Base-by-base conservation (phyloP, 2,329 filamentous ascomycete species). In the Aspergillus versicolor region DNA sequence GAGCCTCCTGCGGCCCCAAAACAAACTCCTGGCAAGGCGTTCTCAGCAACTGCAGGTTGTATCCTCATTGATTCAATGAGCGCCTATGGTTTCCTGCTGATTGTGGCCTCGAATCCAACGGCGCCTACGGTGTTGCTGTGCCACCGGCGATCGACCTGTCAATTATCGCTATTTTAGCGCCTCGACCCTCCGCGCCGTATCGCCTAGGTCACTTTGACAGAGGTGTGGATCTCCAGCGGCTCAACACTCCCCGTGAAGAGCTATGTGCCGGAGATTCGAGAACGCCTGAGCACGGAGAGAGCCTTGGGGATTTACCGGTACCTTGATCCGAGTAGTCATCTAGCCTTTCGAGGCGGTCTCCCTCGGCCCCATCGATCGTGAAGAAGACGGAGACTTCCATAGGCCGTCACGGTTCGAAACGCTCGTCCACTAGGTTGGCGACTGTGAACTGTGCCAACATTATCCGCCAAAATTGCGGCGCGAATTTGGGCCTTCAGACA, bases 121-220 rank as follows among this genome's bases (percentile, higher is more conserved):
- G 55, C 51, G 55, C 49, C 41, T 50, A 48, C 15, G 44, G 37
- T 19, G 9, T 13, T 47, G 45, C 51, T 54, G 50, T 54, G 45
- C 55, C 49, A 19, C 50, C 30, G 24, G 17, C 5, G 17, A 32
- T 46, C 27, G 50, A 53, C 55, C 55, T 57, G 55, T 54, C 55
- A 54, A 49, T 57, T 57, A 50, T 57, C 55, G 55, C 55, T 54
- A 21, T 40, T 54, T 57, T 57, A 57, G 55, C 55, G 55, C 55
- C 50, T 48, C 45, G 52, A 37, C 55, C 37, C n/a, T 57, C 40
- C 38, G 50, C 49, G 44, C 55, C 55, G 55, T 57, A 54, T 57
- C 55, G 55, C 55, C 41, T 45, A 40, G 40, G 50, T 49, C 45
- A 54, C 55, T 54, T 44, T 24, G 50, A 22, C 41, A n/a, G 44